Evolutionary conservation across 2,329 filamentous ascomycete genomes (phyloP).

Genomic region (Xylariaceae sp.): DNA sequence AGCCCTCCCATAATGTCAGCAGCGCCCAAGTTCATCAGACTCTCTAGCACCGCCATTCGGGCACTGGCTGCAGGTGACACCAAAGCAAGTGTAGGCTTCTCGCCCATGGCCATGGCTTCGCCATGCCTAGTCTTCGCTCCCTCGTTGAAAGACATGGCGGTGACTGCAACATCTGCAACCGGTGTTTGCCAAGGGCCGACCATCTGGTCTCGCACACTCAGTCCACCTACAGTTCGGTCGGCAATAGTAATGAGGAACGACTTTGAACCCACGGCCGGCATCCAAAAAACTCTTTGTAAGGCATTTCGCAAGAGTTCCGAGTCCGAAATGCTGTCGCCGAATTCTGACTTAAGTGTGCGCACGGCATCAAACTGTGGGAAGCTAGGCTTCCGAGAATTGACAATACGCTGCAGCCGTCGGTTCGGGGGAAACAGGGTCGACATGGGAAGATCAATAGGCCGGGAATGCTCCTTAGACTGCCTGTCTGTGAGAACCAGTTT

Average conservation of each 20-base stretch:
- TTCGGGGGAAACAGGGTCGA: slow-evolving; percentile 26
- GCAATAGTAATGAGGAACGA: slow-evolving; percentile 96
- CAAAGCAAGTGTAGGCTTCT: slow-evolving; percentile 60
- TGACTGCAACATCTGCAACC: slow-evolving; percentile 91
- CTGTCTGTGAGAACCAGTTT: slow-evolving; percentile 60
- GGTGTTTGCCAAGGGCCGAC: slow-evolving; percentile 95
- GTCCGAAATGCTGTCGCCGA: slow-evolving; percentile 60
- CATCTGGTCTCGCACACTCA: slow-evolving; percentile 89
- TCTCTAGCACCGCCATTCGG: slow-evolving; percentile 93
- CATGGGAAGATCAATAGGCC: slow-evolving; percentile 28
- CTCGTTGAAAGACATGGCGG: slow-evolving; percentile 70
- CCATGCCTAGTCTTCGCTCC: slow-evolving; percentile 68
- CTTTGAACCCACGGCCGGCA: slow-evolving; percentile 94
- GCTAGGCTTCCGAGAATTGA: slow-evolving; percentile 18
- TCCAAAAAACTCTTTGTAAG: slow-evolving; percentile 72
- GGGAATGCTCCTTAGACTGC: slow-evolving; percentile 19
- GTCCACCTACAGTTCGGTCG: slow-evolving; percentile 84
- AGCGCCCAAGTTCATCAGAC: slow-evolving; percentile 87
- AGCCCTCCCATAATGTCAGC: slow-evolving; percentile 61
- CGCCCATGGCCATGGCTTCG: slow-evolving; percentile 80
- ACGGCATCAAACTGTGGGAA: slow-evolving; percentile 60
- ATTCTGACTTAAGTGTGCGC: slow-evolving; percentile 33
- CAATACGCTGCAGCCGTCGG: slow-evolving; percentile 22
- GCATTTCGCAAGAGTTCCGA: slow-evolving; percentile 61
- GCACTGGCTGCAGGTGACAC: slow-evolving; percentile 88